Evolutionary conservation across 805 yeast species (phyloP), one percentile per base, ranked within the genome.

Genomic region (Sugiyamaella mastotermitis): DNA sequence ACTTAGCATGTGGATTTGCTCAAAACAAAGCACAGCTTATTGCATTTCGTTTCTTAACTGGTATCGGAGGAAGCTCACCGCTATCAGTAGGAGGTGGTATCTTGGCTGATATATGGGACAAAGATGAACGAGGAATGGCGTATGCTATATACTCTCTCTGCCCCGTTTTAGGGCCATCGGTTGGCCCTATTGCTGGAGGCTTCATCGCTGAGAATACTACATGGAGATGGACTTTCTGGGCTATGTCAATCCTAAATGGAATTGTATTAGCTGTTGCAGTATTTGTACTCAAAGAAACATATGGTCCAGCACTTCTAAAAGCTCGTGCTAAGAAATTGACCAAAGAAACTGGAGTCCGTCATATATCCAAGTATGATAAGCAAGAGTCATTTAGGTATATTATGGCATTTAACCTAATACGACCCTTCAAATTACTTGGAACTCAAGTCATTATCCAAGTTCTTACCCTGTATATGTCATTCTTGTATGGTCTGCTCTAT

Each of bases 201-300:
- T 78, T 70, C 50, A 64, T 78, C 21, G 78, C 73, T 3, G 65
- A 74, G 21, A 53, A 68, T 26, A 53, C 62, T 17, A 43, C 51
- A 3, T 79, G 85, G 85, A 62, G 76, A 47, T 79, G 85, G 85
- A 69, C 69, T 32, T 75, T 78, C 50, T 74, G 74, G 67, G 65
- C 75, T 11, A 56, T 74, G 34, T 62, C 71, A 9, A 76, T 78
- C 20, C 58, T 72, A 39, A 75, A 74, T 46, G 80, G 72, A 2
- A 60, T 57, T 6, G 57, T 71, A 4, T 70, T 72, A 1, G 47
- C 65, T 1, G 11, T 57, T 7, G 74, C 78, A 1, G 46, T 65
- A 15, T 8, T 71, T 3, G 60, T 70, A 28, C 71, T 71, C 43
- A 61, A 62, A 38, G 86, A 79, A 52, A 76, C 85, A 0, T 80